Percentiles rank a stretch among this genome's conserved stretches.
These are phyloP conservation scores for Saccharomycodes ludwigii DNA, from an alignment of 805 yeast genomes.

Conservation along the genomic window DNA sequence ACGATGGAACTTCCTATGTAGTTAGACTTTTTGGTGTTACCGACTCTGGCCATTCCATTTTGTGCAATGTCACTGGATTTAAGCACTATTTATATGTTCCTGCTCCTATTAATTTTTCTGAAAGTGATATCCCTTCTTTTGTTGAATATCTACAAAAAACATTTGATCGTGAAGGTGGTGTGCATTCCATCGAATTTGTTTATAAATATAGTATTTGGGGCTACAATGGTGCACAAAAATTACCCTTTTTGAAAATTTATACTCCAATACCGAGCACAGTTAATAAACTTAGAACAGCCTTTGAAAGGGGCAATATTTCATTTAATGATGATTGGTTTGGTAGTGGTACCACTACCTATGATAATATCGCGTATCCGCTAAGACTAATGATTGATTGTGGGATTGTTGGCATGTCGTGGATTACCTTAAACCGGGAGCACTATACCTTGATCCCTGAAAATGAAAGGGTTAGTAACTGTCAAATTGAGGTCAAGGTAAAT, in stretches of 20 bases:
- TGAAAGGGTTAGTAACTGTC: constrained; percentile 59
- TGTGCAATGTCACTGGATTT: constrained; percentile 85
- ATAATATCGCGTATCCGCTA: constrained; percentile 75
- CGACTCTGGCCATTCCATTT: constrained; percentile 70
- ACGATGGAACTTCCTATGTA: constrained; percentile 31
- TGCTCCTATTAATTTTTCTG: constrained; percentile 66
- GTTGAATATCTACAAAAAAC: constrained; percentile 31
- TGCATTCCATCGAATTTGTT: constrained; percentile 50
- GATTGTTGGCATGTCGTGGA: constrained; percentile 96
- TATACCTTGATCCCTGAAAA: constrained; percentile 36
- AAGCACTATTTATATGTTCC: constrained; percentile 86
- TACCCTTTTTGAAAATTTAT: constrained; percentile 68
- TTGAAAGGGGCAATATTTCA: constrained; percentile 70
- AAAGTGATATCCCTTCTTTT: constrained; percentile 38
- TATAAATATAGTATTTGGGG: constrained; percentile 91
- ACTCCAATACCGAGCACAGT: constrained; percentile 56
- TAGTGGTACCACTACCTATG: constrained; percentile 61
- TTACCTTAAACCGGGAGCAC: constrained; percentile 68
- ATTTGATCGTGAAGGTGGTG: constrained; percentile 34
- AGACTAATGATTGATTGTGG: constrained; percentile 87
- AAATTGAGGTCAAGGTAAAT: constrained; percentile 65
- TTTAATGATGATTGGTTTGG: constrained; percentile 53
- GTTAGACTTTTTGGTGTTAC: constrained; percentile 92
- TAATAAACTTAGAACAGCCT: constrained; percentile 58
- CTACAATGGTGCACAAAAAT: constrained; percentile 61